phyloP scores from a whole-genome alignment of 495 filamentous ascomycete species.

The Lasiosphaeria miniovina region DNA sequence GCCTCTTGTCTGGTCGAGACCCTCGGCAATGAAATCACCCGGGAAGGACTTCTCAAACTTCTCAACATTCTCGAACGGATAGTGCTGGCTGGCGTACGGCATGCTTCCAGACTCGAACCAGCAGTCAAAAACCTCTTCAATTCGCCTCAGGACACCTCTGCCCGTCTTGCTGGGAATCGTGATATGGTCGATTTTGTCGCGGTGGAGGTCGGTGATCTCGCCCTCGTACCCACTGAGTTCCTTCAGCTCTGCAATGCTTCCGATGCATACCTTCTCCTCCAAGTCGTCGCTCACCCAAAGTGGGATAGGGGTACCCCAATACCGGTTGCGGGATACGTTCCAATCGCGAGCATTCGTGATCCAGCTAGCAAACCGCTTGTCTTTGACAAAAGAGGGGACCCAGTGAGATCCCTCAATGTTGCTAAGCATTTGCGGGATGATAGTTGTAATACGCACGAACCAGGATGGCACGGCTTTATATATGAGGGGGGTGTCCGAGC shows the following conservation, averaged over 20 bases:
- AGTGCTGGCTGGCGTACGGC: slow-evolving; percentile 92
- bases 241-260: slow-evolving; percentile 83
- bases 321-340: slow-evolving; percentile 94
- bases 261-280: slow-evolving; percentile 82
- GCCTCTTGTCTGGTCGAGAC: slow-evolving; percentile 73
- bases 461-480: slow-evolving; percentile 92
- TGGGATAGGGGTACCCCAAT: slow-evolving; percentile 97
- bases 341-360: slow-evolving; percentile 85
- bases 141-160: slow-evolving; percentile 76
- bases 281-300: slow-evolving; percentile 88
- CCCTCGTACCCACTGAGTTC: slow-evolving; percentile 80
- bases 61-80: slow-evolving; percentile 90
- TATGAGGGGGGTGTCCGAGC: slow-evolving; percentile 92
- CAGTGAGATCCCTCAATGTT: slow-evolving; percentile 91
- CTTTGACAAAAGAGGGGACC: slow-evolving; percentile 91
- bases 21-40: slow-evolving; percentile 96
- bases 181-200: slow-evolving; percentile 92
- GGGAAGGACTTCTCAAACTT: slow-evolving; percentile 79
- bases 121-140: slow-evolving; percentile 95
- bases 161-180: slow-evolving; percentile 92
- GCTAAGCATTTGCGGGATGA: slow-evolving; percentile 85
- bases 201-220: slow-evolving; percentile 86
- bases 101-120: slow-evolving; percentile 90
- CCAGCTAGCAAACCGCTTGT: slow-evolving; percentile 71
- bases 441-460: slow-evolving; percentile 85